Base-by-base conservation (phyloP, 75 land plant genomes). In the Cupressus sempervirens region DNA sequence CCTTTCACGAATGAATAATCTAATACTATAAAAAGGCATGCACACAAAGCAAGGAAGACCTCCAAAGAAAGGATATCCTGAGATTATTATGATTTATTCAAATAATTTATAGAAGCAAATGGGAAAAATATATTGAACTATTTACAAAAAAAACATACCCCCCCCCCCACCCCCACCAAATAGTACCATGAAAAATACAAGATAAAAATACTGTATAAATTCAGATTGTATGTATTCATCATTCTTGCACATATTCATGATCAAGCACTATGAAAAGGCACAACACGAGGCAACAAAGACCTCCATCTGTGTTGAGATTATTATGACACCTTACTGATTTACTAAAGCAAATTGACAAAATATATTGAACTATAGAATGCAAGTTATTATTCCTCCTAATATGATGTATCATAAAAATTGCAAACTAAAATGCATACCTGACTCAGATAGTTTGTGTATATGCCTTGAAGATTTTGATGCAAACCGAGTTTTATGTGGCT, bases 401-500 rank as follows among this genome's bases (percentile, higher is more conserved):
- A 18, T 7, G 26, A 40, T 74, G 10, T 14, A 18, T 20, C 38
- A 9, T 14, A n/a, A 76, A 18, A 38, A 79, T 45, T 45, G 12
- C 12, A 3, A 45, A 45, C 3, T 43, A 79, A 45, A 45, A 45
- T 7, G 32, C 20, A 68, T 72, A 91, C 95, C 95, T 74, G 84
- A 77, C 13, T 26, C 83, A 30, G 94, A 85, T 32, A 90, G 82
- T 81, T 90, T 91, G 90, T 97, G 99, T 40, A 86, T 81, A 40
- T 93, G 82, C 52, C 99, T 94, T 13, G 96, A 90, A 4, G 96
- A 86, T 85, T 97, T 95, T 86, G 98, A 94, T 7, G 99, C 86
- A 85, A 96, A 97, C 16, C 99, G 93, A 80, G 93, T 89, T 86
- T 97, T 97, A 84, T 97, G 99, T 38, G 96, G 70, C 87, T 97